A percentile compares a stretch with the other conserved stretches of the same genome.
These are phyloP conservation scores for Solidago caesia DNA, from an alignment of 129 eudicot species.

Conservation along the genomic window DNA sequence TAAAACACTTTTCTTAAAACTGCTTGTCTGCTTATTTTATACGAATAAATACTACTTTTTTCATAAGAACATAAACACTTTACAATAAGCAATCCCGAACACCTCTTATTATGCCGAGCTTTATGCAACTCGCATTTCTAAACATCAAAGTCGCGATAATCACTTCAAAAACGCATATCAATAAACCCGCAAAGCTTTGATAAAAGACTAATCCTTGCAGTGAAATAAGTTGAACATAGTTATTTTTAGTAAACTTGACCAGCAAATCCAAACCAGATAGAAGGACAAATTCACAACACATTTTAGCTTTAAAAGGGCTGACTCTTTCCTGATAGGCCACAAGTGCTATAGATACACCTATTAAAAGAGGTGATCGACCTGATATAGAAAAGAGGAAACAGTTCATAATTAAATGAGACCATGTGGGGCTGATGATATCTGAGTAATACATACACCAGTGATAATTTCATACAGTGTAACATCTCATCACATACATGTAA, in stretches of 20 bases:
- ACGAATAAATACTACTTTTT: too few species aligned
- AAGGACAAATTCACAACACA: conserved; percentile 4
- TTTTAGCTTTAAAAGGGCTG: conserved; percentile 15
- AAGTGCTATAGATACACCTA: conserved; percentile 5
- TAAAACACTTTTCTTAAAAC: not conserved
- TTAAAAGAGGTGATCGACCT: conserved; percentile 3
- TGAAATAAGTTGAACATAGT: not conserved
- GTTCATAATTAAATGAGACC: conserved; percentile 30
- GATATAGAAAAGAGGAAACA: conserved; percentile 38
- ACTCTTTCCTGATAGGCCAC: conserved; percentile 22
- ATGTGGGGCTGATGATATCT: conserved; percentile 36
- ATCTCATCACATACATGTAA: conserved; percentile 24
- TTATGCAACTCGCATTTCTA: not conserved
- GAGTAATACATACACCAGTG: conserved; percentile 18
- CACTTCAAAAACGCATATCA: not conserved
- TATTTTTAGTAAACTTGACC: conserved; percentile 9
- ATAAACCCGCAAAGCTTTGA: not conserved
- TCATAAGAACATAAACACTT: too few species aligned
- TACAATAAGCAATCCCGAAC: too few species aligned
- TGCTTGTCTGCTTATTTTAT: too few species aligned
- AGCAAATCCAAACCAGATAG: conserved; percentile 14
- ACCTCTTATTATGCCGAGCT: too few species aligned
- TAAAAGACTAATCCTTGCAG: not conserved
- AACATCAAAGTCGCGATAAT: not conserved
- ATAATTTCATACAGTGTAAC: conserved; percentile 25